A percentile compares a stretch with the other conserved stretches of the same genome.
Conservation (phyloP, 352 stramenopile genomes). For the Nothophytophthora sp. region DNA sequence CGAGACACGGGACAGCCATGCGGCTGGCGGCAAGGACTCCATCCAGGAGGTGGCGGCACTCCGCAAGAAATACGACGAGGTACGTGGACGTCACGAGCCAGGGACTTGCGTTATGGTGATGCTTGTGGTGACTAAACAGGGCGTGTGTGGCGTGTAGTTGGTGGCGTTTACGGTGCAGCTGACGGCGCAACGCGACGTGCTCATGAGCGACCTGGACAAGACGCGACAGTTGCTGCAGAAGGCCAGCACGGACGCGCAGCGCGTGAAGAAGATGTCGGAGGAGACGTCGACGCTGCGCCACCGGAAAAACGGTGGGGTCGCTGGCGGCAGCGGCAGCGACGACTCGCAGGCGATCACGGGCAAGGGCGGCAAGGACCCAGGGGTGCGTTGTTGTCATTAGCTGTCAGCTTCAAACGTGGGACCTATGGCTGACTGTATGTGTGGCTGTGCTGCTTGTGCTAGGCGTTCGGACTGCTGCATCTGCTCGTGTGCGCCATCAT, state of each 20-base stretch:
- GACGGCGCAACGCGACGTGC: slow-evolving; percentile 80
- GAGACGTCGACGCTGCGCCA: slow-evolving; percentile 65
- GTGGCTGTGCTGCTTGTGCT: slow-evolving; percentile 1
- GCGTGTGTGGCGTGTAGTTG: slow-evolving; percentile 38
- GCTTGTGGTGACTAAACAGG: slow-evolving; percentile 4
- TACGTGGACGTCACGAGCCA: slow-evolving; percentile 8
- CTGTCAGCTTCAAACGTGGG: no score
- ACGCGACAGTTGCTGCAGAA: slow-evolving; percentile 79
- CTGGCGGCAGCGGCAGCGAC: slow-evolving; percentile 28
- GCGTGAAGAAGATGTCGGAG: slow-evolving; percentile 61
- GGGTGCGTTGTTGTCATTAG: slow-evolving; percentile 42
- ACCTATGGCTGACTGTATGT: slow-evolving; percentile 5
- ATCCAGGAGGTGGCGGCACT: slow-evolving; percentile 64
- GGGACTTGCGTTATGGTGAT: background rate
- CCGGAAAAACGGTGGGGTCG: slow-evolving; percentile 50
- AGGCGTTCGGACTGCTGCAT: slow-evolving; percentile 84
- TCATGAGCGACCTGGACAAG: slow-evolving; percentile 86
- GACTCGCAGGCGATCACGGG: slow-evolving; percentile 32
- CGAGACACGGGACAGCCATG: slow-evolving; percentile 24
- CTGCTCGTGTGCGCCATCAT: slow-evolving; percentile 86
- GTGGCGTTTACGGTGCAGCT: slow-evolving; percentile 89
- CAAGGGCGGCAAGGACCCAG: slow-evolving; percentile 49
- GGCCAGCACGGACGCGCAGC: slow-evolving; percentile 59
- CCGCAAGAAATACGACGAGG: slow-evolving; percentile 91
- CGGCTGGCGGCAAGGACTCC: slow-evolving; percentile 36